Evolutionary conservation across 116 monocot species (phyloP).

Genomic region (Zostera marina): DNA sequence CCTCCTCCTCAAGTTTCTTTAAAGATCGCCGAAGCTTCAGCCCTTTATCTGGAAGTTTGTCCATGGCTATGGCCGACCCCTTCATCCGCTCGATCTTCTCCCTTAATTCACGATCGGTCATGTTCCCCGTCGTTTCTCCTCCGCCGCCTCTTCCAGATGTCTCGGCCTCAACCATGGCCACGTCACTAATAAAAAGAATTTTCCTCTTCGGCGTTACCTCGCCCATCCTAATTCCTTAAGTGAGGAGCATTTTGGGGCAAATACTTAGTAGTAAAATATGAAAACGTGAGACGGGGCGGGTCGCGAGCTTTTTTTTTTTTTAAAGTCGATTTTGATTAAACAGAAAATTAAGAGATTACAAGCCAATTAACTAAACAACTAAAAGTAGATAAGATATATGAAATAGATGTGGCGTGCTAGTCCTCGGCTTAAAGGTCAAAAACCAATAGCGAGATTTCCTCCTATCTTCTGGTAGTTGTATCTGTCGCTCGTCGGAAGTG

Average conservation of each 20-base stretch:
- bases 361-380: no score
- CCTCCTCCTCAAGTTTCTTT: conserved; percentile 9
- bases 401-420: no score
- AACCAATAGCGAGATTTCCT: no score
- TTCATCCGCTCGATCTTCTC: conserved; percentile 8
- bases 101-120: conserved; percentile 6
- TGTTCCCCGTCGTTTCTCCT: neutral
- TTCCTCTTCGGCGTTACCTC: neutral
- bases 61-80: neutral
- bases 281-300: no score
- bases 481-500: no score
- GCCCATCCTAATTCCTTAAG: neutral
- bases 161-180: neutral
- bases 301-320: no score
- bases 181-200: neutral
- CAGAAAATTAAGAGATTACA: no score
- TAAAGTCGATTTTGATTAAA: no score
- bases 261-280: no score
- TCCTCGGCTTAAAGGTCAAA: no score
- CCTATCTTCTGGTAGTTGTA: no score
- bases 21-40: conserved; percentile 2
- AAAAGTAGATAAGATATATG: no score
- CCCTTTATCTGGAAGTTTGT: conserved; percentile 11
- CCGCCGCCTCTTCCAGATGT: neutral
- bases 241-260: neutral